Evolutionary conservation across 2,329 filamentous ascomycete species (phyloP).

Genomic region (Gaeumannomyces sp.): DNA sequence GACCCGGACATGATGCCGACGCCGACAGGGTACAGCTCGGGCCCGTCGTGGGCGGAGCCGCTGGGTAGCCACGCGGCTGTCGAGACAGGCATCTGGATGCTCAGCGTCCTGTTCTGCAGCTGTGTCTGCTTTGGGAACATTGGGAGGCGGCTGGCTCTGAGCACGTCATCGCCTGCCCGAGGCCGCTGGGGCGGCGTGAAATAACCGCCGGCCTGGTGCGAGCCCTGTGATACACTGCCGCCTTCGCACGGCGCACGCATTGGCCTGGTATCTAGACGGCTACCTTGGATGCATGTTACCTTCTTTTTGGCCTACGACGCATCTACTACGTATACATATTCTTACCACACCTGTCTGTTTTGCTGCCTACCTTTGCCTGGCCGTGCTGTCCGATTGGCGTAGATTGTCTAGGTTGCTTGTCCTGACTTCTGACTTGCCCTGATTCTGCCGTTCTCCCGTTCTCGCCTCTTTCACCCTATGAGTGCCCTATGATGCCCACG

Average conservation of each 20-base stretch:
- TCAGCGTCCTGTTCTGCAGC: slow-evolving; percentile 90
- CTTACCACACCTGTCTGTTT: not conserved
- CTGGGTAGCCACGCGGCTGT: slow-evolving; percentile 48
- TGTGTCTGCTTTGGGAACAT: slow-evolving; percentile 96
- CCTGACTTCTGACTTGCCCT: not conserved
- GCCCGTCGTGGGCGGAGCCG: not conserved
- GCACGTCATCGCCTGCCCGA: slow-evolving; percentile 32
- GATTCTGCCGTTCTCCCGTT: not conserved
- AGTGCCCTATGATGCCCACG: not conserved
- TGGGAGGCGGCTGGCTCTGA: slow-evolving; percentile 68
- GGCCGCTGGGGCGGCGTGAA: slow-evolving; percentile 41
- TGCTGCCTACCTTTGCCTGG: not conserved
- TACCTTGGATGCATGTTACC: not conserved
- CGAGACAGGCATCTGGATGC: slow-evolving; percentile 78
- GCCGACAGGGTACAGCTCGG: slow-evolving; percentile 36
- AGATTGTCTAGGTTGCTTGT: not conserved
- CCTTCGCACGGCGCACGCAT: not conserved
- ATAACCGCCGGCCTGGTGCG: slow-evolving; percentile 7
- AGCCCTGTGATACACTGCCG: not conserved
- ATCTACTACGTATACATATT: not conserved
- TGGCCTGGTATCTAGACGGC: not conserved
- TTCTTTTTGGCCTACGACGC: not conserved
- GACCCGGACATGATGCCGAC: slow-evolving; percentile 73
- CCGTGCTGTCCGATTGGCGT: not conserved
- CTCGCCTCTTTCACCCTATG: not conserved